Base-by-base conservation (phyloP, 129 eudicot species). In the Lonicera japonica region DNA sequence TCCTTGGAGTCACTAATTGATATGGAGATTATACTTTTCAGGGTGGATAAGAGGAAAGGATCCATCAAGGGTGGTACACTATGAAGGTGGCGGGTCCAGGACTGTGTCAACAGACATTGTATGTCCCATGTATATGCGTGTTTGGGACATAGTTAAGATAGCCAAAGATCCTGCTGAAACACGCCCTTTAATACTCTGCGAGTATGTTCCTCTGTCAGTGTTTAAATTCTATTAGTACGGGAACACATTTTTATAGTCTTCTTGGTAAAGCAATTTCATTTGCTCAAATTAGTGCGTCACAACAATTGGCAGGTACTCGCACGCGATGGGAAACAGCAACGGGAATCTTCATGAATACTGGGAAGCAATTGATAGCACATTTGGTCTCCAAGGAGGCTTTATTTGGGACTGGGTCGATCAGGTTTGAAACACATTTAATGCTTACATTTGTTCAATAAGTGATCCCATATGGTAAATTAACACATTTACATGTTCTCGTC, bases 361-460 rank as follows among this genome's bases (percentile, higher is more conserved):
- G 99, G 86, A 88, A 83, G 96, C 96, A 62, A 88, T 92, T 69
- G 95, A 92, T 74, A 78, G 67, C 76, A 85, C 86, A 38, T 84
- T 84, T 79, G 99, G 96, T 65, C 90, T 92, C 54, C 99, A 92
- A 72, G 99, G 99, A 78, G 99, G 99, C 58, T 88, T 92, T 67
- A 88, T 92, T 4, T 92, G 99, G 96, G 99, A 92, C 56, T 92
- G 99, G 99, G 95, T 75, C 69, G 99, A 92, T 74, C 95, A 85
- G 95, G 95, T 86, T 60, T 10, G 74, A 54, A 67, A 64, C 39
- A 8, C 17, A 0, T 46, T 23, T 11, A 57, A 13, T 56, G 21
- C 19, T 19, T 18, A n/a, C 43, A 15, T 56, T 15, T 41, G 43
- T 39, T 47, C n/a, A 2, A 55, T 55, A 22, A 46, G 21, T 58